Percentiles rank a stretch among this genome's conserved stretches.
phyloP scores from a whole-genome alignment of 441 rosid genomes.

The Pelargonium fulgidum region DNA sequence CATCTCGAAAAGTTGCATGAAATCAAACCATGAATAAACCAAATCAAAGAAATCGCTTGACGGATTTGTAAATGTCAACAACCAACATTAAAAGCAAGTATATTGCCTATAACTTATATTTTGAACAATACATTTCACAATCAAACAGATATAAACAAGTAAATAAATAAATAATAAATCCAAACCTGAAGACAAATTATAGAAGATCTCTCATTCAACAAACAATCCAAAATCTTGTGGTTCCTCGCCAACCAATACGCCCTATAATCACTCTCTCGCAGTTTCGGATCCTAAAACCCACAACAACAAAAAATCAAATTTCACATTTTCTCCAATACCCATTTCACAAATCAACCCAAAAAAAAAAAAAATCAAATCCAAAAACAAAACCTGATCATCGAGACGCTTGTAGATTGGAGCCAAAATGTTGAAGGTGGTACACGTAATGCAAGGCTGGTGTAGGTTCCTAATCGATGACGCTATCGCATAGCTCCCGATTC shows the following conservation, averaged over 20 bases:
- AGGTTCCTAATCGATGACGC: constrained; percentile 64
- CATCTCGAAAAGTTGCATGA: too few species aligned
- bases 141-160: too few species aligned
- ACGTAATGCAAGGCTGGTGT: constrained; percentile 70
- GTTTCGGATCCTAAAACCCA: constrained; percentile 44
- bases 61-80: too few species aligned
- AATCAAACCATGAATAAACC: too few species aligned
- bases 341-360: not conserved
- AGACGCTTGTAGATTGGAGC: constrained; percentile 91
- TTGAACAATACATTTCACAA: too few species aligned
- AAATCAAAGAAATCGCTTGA: too few species aligned
- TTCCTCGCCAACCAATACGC: constrained; percentile 64
- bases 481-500: constrained; percentile 82
- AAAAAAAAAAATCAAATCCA: not conserved
- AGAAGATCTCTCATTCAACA: constrained; percentile 68
- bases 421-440: constrained; percentile 86
- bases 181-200: constrained; percentile 81
- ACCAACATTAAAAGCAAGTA: too few species aligned
- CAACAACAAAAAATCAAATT: not conserved
- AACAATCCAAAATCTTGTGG: constrained; percentile 66
- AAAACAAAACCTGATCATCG: constrained; percentile 32
- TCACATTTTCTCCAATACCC: too few species aligned
- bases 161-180: too few species aligned
- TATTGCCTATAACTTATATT: too few species aligned
- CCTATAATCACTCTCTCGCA: constrained; percentile 67